phyloP scores from a whole-genome alignment of 2,329 filamentous ascomycete species.

The Calonectria leucothoes region DNA sequence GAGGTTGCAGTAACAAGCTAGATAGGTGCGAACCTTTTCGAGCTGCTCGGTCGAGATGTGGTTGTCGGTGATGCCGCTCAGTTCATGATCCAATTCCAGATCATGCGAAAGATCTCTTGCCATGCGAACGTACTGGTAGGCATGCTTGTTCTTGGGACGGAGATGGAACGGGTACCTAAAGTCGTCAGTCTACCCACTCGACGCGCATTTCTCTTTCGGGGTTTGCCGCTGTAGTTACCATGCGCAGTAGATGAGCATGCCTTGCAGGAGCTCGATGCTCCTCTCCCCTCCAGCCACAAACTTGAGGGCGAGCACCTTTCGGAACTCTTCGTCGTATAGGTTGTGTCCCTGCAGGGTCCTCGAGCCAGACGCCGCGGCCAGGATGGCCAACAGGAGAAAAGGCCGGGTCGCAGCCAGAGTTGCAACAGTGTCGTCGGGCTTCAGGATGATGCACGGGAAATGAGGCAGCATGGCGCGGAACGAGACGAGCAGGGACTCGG shows the following conservation, averaged over 20 bases:
- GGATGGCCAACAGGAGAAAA: slow-evolving; percentile 65
- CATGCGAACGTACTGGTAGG: slow-evolving; percentile 64
- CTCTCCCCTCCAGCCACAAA: slow-evolving; percentile 68
- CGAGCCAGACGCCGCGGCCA: slow-evolving; percentile 62
- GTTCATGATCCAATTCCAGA: slow-evolving; percentile 58
- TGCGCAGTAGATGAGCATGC: slow-evolving; percentile 66
- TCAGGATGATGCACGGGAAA: slow-evolving; percentile 58
- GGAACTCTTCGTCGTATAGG: slow-evolving; percentile 68
- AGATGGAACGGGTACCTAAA: slow-evolving; percentile 67
- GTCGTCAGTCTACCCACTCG: neutral
- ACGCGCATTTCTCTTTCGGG: neutral
- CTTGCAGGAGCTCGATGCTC: slow-evolving; percentile 67
- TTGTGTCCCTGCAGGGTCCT: slow-evolving; percentile 62
- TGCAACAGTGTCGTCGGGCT: slow-evolving; percentile 54
- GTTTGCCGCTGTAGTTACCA: slow-evolving; percentile 55
- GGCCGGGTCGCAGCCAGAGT: slow-evolving; percentile 59
- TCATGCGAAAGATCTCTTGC: slow-evolving; percentile 61
- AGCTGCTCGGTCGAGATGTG: slow-evolving; percentile 44
- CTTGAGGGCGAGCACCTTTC: slow-evolving; percentile 66
- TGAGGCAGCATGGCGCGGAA: slow-evolving; percentile 58
- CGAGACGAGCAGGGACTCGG: slow-evolving; percentile 55
- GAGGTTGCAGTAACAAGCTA: slow-evolving; percentile 56
- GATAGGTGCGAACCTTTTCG: slow-evolving; percentile 58
- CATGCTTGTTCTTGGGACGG: slow-evolving; percentile 61
- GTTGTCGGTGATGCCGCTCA: neutral